Evolutionary conservation across 805 yeast genomes (phyloP), one percentile per base, ranked within the genome.

Genomic region (Millerago galiae): DNA sequence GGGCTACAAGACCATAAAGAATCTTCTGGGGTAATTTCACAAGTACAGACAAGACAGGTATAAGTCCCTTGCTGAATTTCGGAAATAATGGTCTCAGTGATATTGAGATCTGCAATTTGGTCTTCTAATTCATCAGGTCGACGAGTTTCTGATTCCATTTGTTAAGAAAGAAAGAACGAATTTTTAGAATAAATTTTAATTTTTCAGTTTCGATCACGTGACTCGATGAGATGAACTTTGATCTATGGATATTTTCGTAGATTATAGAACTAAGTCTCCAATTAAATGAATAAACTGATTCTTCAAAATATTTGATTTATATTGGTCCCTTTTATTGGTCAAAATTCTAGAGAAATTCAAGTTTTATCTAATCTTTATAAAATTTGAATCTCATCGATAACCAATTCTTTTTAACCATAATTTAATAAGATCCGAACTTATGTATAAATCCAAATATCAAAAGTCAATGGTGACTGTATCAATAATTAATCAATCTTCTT

Each of bases 1-100:
- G 70, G 66, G 8, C 63, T 60, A 59, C 99, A 91, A 7, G 88
- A 74, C 93, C 95, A 93, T 41, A 89, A 70, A 36, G 70, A 65
- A 17, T 89, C 79, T 11, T 68, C 63, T 4, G 75, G 69, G 40
- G 80, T 86, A 46, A 91, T 72, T 49, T 87, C 91, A 30, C 84
- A 81, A 0, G 95, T 85, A 62, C 99, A 91, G 11, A 91, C 87
- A 59, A 91, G 69, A 63, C 99, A 91, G 2, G 77, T 72, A 56
- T 91, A 90, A 1, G 73, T 70, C n/a, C 86, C 90, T 11, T 75
- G 72, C 35, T 68, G 70, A 37, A 84, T 75, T 51, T 85, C 93
- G 26, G 63, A 65, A 35, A 71, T 54, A 35, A 82, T 77, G 13
- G 54, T 49, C 25, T 54, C 58, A 17, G 52, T 45, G 7, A 57